A percentile compares a stretch with the other conserved stretches of the same genome.
Conservation (phyloP, 129 eudicot genomes). For the Tanacetum coccineum region DNA sequence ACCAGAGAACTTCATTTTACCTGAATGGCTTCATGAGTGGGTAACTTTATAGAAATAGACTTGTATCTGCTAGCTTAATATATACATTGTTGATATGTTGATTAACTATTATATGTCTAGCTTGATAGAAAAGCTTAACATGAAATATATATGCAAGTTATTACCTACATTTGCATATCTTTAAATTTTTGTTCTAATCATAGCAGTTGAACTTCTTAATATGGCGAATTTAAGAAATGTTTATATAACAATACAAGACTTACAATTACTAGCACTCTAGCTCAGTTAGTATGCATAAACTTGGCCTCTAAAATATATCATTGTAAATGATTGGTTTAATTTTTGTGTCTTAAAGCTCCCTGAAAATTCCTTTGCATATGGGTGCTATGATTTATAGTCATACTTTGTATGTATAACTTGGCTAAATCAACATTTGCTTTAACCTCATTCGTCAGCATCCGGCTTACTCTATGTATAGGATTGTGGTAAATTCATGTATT, state of each 20-base stretch:
- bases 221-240: no score
- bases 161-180: background rate
- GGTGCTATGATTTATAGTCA: background rate
- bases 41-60: slow-evolving; percentile 32
- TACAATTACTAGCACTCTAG: no score
- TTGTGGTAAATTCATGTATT: no score
- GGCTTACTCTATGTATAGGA: no score
- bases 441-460: no score
- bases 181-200: background rate
- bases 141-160: background rate
- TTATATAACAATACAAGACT: no score
- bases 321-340: background rate
- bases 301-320: background rate
- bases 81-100: background rate
- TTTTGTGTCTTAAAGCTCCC: background rate
- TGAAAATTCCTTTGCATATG: background rate
- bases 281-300: background rate
- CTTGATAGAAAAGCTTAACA: background rate
- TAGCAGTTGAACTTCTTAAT: no score
- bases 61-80: background rate
- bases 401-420: background rate
- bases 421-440: background rate
- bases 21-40: slow-evolving; percentile 67
- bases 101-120: background rate
- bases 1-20: slow-evolving; percentile 54